These are phyloP conservation scores for Monosporascus sp. DNA, from an alignment of 2,329 filamentous ascomycete species.

Conservation along the genomic window DNA sequence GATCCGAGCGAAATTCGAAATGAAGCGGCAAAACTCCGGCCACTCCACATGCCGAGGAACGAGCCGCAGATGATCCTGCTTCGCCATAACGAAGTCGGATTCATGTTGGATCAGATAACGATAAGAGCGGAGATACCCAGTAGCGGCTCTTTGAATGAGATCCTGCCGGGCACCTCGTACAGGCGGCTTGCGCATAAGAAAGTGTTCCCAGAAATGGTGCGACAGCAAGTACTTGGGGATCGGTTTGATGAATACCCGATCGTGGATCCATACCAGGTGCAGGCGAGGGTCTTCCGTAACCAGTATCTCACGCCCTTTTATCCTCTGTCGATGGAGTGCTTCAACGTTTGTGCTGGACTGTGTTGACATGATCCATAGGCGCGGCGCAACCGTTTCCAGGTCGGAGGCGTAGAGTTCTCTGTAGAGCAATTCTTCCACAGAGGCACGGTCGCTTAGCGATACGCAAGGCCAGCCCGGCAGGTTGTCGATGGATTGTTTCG, in stretches of 20 bases:
- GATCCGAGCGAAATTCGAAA: not conserved
- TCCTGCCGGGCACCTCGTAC: not conserved
- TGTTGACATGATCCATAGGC: conserved; percentile 15
- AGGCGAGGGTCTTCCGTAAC: conserved; percentile 9
- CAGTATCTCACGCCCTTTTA: conserved; percentile 6
- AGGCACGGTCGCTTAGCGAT: too few species aligned
- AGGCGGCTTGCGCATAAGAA: not conserved
- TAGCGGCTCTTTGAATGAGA: not conserved
- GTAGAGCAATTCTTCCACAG: too few species aligned
- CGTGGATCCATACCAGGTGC: conserved; percentile 11
- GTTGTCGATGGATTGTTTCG: too few species aligned
- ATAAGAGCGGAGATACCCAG: conserved; percentile 11
- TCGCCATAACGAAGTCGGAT: conserved; percentile 6
- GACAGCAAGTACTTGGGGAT: conserved; percentile 9
- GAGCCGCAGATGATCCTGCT: not conserved
- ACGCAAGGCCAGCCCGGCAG: too few species aligned
- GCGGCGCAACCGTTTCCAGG: not conserved
- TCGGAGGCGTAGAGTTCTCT: too few species aligned
- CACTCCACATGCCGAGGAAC: not conserved
- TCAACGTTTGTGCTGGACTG: conserved; percentile 5
- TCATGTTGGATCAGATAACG: conserved; percentile 3
- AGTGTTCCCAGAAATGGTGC: conserved; percentile 7
- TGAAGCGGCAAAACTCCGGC: too few species aligned
- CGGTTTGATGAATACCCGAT: conserved; percentile 10
- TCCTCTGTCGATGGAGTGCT: conserved; percentile 6